Base-by-base conservation (phyloP, 73 alveolate species). In the Paramecium primaurelia region DNA sequence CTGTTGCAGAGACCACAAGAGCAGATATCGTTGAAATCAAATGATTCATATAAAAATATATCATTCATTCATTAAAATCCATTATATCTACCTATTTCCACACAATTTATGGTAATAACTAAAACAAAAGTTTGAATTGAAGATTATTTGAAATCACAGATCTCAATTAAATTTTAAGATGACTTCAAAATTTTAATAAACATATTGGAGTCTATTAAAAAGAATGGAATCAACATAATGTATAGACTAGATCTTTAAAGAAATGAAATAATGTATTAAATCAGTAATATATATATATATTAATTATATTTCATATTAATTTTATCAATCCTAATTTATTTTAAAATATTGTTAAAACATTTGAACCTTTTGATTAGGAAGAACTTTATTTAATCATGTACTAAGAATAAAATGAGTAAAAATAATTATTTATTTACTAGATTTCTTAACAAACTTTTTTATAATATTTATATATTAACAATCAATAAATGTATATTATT, bases 21-120 rank as follows among this genome's bases (percentile, higher is more conserved):
- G 77, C 77, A 4, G 97, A 94, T 68, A 69, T 86, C 18, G 80
- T 51, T 12, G 95, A 93, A 36, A 93, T 73, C 60, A 73, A 73
- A 73, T 73, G 87, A 73, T 73, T 44, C 22, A 73, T 36, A 34
- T 37, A 14, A 16, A 73, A 8, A 73, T 38, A 73, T 73, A 28
- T 32, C 49, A 64, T 64, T 64, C 26, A 64, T 64, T 34, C 25
- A 64, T n/a, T 18, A 54, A 16, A 54, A 18, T 54, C 9, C 10
- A n/a, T 54, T 49, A 49, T 3, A 3, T 49, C 2, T 47, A 9
- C 25, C 20, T 47, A 10, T 47, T 47, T 12, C 59, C 26, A 49
- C 59, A 0, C 22, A 2, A 12, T 26, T 5, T 2, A 7, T 12
- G 6, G 8, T 22, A 18, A n/a, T 18, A 54, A 54, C 32, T 54